phyloP scores from a whole-genome alignment of 2,329 filamentous ascomycete species.

The Plectosphaerella sp. region DNA sequence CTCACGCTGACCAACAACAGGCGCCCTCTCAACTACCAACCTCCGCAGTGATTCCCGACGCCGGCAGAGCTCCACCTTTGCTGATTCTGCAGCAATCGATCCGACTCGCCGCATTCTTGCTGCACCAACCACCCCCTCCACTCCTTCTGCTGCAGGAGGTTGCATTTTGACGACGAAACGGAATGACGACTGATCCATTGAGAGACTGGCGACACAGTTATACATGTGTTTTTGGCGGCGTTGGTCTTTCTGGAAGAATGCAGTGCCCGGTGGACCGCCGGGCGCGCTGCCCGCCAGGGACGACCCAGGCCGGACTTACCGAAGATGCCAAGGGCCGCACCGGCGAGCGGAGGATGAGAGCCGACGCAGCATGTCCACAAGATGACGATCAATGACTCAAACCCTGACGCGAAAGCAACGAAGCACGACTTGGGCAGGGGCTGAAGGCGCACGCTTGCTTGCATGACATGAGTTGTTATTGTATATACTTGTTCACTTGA shows the following conservation, averaged over 20 bases:
- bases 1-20: slow-evolving; percentile 34
- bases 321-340: too few relatives aligned
- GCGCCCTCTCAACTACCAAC: slow-evolving; percentile 80
- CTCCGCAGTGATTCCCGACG: slow-evolving; percentile 47
- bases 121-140: background rate
- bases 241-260: background rate
- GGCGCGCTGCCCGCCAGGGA: too few relatives aligned
- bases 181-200: background rate
- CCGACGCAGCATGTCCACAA: too few relatives aligned
- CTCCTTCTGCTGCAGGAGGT: background rate
- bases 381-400: too few relatives aligned
- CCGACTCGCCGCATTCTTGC: background rate
- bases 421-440: too few relatives aligned
- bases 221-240: background rate
- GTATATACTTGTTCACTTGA: background rate
- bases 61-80: slow-evolving; percentile 3
- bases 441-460: too few relatives aligned
- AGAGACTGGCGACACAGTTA: background rate
- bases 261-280: too few relatives aligned
- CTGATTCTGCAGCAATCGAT: background rate
- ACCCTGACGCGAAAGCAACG: too few relatives aligned
- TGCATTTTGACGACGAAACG: background rate
- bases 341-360: too few relatives aligned
- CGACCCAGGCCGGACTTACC: too few relatives aligned
- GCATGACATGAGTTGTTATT: background rate